phyloP scores from a whole-genome alignment of 176 grass and related monocot genomes.

The barley (Hordeum vulgare) region DNA sequence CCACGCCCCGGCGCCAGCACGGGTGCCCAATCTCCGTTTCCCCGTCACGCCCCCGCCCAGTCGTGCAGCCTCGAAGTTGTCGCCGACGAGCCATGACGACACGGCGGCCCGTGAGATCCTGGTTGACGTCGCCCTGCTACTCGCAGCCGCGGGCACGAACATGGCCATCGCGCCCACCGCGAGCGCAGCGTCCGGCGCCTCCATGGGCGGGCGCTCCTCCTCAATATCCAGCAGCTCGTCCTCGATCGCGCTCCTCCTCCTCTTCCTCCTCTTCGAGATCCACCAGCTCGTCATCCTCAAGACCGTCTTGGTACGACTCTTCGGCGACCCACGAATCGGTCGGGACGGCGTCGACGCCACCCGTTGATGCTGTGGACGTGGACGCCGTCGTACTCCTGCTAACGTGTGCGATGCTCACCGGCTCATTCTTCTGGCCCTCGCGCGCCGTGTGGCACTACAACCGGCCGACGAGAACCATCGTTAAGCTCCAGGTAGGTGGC shows the following conservation, averaged over 20 bases:
- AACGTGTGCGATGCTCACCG: not conserved
- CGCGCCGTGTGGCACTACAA: not conserved
- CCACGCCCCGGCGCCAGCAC: not conserved
- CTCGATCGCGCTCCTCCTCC: not conserved
- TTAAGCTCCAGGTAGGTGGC: constrained; percentile 32
- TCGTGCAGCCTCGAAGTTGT: not conserved
- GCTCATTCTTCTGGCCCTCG: constrained; percentile 2
- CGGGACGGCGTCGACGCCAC: not conserved
- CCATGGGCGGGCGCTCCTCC: constrained; percentile 28
- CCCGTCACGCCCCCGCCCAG: not conserved
- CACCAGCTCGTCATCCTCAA: not conserved
- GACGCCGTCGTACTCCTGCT: not conserved
- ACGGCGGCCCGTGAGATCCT: not conserved
- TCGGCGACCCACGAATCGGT: constrained; percentile 8
- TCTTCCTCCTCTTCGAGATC: not conserved
- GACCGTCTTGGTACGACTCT: not conserved
- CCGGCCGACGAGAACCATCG: constrained; percentile 7
- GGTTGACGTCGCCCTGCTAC: not conserved
- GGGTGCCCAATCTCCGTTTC: not conserved
- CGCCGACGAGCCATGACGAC: not conserved
- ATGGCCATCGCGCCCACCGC: not conserved
- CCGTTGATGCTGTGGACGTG: not conserved
- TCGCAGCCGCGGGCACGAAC: not conserved
- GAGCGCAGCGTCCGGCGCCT: constrained; percentile 17
- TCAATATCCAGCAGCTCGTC: not conserved